phyloP scores from a whole-genome alignment of 192 early-diverging fungal species.

The Backusella sp. region DNA sequence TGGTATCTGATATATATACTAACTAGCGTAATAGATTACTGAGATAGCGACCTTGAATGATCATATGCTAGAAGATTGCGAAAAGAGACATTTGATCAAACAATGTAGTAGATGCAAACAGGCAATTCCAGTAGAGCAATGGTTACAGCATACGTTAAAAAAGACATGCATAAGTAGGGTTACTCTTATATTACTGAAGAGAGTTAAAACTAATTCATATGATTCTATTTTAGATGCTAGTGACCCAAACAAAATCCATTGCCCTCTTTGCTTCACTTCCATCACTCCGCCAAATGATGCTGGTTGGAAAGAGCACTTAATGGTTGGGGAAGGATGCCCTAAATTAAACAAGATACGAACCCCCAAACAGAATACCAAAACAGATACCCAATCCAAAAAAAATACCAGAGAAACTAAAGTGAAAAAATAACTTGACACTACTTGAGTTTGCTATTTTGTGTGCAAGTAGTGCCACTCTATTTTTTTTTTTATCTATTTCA shows the following conservation, averaged over 20 bases:
- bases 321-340: slow-evolving; percentile 22
- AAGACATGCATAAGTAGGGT: slow-evolving; percentile 22
- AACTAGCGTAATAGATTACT: slow-evolving; percentile 52
- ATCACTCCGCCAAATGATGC: slow-evolving; percentile 54
- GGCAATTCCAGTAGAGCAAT: slow-evolving; percentile 28
- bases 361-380: background rate
- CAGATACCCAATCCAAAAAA: slow-evolving; percentile 8
- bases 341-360: background rate
- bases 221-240: background rate
- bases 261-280: slow-evolving; percentile 52
- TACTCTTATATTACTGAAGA: too few species aligned
- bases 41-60: slow-evolving; percentile 65
- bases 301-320: slow-evolving; percentile 65
- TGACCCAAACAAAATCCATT: slow-evolving; percentile 14
- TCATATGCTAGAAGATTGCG: slow-evolving; percentile 68
- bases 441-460: too few species aligned
- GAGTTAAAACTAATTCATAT: background rate
- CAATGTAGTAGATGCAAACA: slow-evolving; percentile 49
- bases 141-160: slow-evolving; percentile 31
- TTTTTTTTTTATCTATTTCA: too few species aligned
- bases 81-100: slow-evolving; percentile 53
- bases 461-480: too few species aligned
- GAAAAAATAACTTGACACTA: background rate
- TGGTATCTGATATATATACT: background rate
- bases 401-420: background rate